Conservation (phyloP, 2,329 filamentous ascomycete genomes). For the Aspergillus bombycis region DNA sequence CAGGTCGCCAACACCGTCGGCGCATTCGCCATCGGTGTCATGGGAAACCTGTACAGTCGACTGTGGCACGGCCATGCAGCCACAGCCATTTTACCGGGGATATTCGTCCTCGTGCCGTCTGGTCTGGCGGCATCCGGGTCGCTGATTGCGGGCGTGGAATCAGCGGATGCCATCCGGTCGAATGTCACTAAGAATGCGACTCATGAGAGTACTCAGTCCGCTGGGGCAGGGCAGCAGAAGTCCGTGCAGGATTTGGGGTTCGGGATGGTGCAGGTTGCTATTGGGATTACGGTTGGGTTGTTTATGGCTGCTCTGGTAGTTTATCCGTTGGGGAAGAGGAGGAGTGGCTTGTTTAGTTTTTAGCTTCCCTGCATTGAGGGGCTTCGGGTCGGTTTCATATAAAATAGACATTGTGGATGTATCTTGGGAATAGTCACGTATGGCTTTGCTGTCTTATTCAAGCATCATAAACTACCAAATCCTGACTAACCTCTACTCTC, state of each 20-base stretch:
- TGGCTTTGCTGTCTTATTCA: too few relatives aligned
- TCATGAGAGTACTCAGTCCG: neutral
- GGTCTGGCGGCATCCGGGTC: constrained; percentile 58
- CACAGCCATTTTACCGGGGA: constrained; percentile 81
- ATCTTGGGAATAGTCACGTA: too few relatives aligned
- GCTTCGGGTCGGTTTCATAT: too few relatives aligned
- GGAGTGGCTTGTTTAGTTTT: constrained; percentile 52
- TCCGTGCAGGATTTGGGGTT: constrained; percentile 49
- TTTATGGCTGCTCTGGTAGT: constrained; percentile 51
- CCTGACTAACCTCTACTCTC: constrained; percentile 12
- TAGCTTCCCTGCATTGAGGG: constrained; percentile 14
- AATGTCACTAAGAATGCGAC: constrained; percentile 27
- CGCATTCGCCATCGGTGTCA: constrained; percentile 73
- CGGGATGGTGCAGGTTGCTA: constrained; percentile 52
- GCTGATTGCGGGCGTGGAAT: constrained; percentile 59
- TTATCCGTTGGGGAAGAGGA: constrained; percentile 50
- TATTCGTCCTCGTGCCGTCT: constrained; percentile 70
- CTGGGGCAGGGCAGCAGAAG: constrained; percentile 27
- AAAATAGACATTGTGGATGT: too few relatives aligned
- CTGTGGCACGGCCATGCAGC: constrained; percentile 76
- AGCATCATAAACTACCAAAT: too few relatives aligned
- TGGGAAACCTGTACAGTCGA: constrained; percentile 78
- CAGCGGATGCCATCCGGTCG: constrained; percentile 56
- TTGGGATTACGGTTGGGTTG: constrained; percentile 51
- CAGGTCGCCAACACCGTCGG: constrained; percentile 79